Evolutionary conservation across 495 filamentous ascomycete species (phyloP), one percentile per base, ranked within the genome.

Genomic region (Trichoderma erinaceum): DNA sequence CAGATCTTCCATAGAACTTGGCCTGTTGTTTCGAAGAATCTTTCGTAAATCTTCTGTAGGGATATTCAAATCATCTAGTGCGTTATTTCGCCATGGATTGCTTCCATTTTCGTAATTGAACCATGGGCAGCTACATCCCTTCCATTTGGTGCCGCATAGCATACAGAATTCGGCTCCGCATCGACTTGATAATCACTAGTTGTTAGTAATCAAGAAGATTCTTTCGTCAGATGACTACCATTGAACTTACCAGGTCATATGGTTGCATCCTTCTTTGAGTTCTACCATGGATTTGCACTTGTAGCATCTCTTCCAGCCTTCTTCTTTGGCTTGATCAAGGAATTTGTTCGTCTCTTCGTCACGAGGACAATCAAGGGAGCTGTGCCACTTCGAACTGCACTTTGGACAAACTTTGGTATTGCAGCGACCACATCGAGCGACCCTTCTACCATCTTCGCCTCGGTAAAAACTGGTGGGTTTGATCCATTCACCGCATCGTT

Each of bases 141-240:
- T 94, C 91, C 91, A 93, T 69, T 87, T 87, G 29, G 77, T 71
- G 15, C 89, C 92, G 72, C 91, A 96, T 43, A 89, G 81, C 85
- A 92, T 90, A 78, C 91, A 96, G 75, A 93, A 93, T 71, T 93
- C 86, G 27, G 90, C 91, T 64, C 84, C 87, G 74, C 91, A 94
- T 66, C 86, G 90, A 76, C 89, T 88, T 65, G 72, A n/a, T 75
- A 44, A 75, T 69, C 15, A 41, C 18, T 43, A 10, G 38, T 46
- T 6, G 38, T 10, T 61, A 29, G 48, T 25, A 41, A 63, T 0
- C n/a, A 11, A 44, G 2, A 25, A 21, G 43, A 25, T 18, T 50
- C 16, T 32, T 7, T 38, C 0, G 21, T 15, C 25, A 44, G 41
- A 32, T 38, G 69, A 52, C 43, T 48, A 35, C 18, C 23, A 5